phyloP scores from a whole-genome alignment of 192 early-diverging fungal species.

The Coemansia sp. region DNA sequence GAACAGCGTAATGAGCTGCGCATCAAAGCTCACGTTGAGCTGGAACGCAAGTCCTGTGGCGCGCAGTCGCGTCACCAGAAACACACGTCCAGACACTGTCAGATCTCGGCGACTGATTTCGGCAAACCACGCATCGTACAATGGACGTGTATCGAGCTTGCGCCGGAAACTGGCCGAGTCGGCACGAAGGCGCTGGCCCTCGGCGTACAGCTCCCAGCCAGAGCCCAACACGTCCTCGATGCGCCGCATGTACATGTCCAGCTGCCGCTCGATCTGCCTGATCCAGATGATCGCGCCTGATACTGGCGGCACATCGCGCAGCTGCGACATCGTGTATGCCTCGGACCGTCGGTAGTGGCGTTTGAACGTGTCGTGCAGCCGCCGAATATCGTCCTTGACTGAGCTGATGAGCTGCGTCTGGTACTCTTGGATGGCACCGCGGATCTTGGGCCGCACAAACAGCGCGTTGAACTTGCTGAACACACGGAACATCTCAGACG shows the following conservation, averaged over 20 bases:
- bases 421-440: slow-evolving; percentile 99
- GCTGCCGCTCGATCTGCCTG: slow-evolving; percentile 95
- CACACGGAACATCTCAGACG: slow-evolving; percentile 99
- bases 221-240: slow-evolving; percentile 98
- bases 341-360: slow-evolving; percentile 85
- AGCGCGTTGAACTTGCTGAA: slow-evolving; percentile 99
- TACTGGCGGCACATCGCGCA: slow-evolving; percentile 92
- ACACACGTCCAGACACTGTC: slow-evolving; percentile 83
- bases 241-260: slow-evolving; percentile 92
- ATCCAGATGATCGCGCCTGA: slow-evolving; percentile 97
- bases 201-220: slow-evolving; percentile 96
- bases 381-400: slow-evolving; percentile 97
- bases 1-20: slow-evolving; percentile 92
- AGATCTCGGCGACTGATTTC: slow-evolving; percentile 84
- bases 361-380: slow-evolving; percentile 96
- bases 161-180: slow-evolving; percentile 89
- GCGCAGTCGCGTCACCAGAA: slow-evolving; percentile 81
- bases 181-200: slow-evolving; percentile 89
- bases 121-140: slow-evolving; percentile 89
- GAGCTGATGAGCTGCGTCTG: slow-evolving; percentile 96
- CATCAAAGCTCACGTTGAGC: slow-evolving; percentile 92
- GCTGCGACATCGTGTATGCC: slow-evolving; percentile 82
- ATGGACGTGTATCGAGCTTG: slow-evolving; percentile 88
- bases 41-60: slow-evolving; percentile 70
- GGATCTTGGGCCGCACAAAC: slow-evolving; percentile 99